A percentile compares a stretch with the other conserved stretches of the same genome.
These are phyloP conservation scores for Aspergillus heteromorphus DNA, from an alignment of 495 filamentous ascomycete genomes.

Conservation along the genomic window DNA sequence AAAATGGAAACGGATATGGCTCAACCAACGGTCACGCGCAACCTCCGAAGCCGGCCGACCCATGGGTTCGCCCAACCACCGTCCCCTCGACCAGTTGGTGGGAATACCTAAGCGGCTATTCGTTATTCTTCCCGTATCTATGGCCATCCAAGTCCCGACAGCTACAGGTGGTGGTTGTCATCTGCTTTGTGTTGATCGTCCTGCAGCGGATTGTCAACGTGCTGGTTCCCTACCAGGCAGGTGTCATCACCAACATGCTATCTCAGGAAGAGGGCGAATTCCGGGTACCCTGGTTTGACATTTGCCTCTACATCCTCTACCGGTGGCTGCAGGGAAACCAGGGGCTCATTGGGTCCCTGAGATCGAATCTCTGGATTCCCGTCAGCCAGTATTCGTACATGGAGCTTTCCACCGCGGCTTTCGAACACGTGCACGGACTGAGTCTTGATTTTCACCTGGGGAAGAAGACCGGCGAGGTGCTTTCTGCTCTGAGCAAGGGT, in stretches of 20 bases:
- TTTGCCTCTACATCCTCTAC: slow-evolving; percentile 73
- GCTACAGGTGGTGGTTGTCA: slow-evolving; percentile 68
- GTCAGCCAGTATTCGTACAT: slow-evolving; percentile 95
- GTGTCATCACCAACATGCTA: slow-evolving; percentile 64
- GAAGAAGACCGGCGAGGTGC: slow-evolving; percentile 93
- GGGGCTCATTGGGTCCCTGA: slow-evolving; percentile 75
- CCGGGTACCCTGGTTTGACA: slow-evolving; percentile 60
- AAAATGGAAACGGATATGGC: slow-evolving; percentile 52
- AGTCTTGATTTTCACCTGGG: slow-evolving; percentile 95
- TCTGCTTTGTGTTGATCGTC: slow-evolving; percentile 73
- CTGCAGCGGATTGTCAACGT: slow-evolving; percentile 76
- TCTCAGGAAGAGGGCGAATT: slow-evolving; percentile 40
- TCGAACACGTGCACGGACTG: slow-evolving; percentile 92
- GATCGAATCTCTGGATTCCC: slow-evolving; percentile 87
- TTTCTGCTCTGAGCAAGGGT: slow-evolving; percentile 92
- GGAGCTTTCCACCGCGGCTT: slow-evolving; percentile 87
- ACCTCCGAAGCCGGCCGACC: slow-evolving; percentile 35
- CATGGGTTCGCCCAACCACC: slow-evolving; percentile 63
- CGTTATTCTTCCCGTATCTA: slow-evolving; percentile 86
- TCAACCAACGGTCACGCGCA: slow-evolving; percentile 34
- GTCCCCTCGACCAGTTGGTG: slow-evolving; percentile 70
- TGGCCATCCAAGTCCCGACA: slow-evolving; percentile 75
- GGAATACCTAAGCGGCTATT: slow-evolving; percentile 87
- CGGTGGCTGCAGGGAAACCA: slow-evolving; percentile 84
- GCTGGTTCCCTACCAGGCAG: slow-evolving; percentile 71